phyloP scores from a whole-genome alignment of 2,329 filamentous ascomycete genomes.

The Fusarium pseudonygamai region DNA sequence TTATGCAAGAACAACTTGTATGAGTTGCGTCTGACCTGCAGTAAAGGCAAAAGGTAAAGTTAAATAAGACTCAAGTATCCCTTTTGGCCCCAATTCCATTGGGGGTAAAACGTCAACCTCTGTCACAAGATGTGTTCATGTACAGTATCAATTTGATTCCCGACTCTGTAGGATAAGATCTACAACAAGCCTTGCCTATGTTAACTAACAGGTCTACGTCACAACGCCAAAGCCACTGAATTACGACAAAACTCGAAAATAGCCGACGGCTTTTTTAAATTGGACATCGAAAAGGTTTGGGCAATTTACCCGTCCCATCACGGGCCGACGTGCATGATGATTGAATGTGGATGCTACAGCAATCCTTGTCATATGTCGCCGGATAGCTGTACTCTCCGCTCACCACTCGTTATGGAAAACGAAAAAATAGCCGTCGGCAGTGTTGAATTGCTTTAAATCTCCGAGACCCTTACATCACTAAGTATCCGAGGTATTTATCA shows the following conservation, averaged over 20 bases:
- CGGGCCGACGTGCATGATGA: accelerated
- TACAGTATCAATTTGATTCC: accelerated
- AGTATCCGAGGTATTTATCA: too few species aligned
- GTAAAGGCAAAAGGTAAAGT: too few species aligned
- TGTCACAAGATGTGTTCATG: not conserved
- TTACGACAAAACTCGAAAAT: not conserved
- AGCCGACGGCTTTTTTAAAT: not conserved
- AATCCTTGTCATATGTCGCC: not conserved
- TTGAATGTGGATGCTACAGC: not conserved
- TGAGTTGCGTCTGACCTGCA: too few species aligned
- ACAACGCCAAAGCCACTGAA: too few species aligned
- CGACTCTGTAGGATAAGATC: accelerated
- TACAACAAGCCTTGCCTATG: not conserved
- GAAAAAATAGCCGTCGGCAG: not conserved
- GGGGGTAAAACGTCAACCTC: not conserved
- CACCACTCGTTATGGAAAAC: not conserved
- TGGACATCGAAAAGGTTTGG: accelerated
- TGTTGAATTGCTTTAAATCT: not conserved
- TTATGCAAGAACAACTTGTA: too few species aligned
- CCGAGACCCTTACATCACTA: too few species aligned
- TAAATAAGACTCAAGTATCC: not conserved
- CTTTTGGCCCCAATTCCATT: not conserved
- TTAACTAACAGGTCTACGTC: accelerated
- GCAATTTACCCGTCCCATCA: not conserved
- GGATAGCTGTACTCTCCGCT: accelerated